These are phyloP conservation scores for Tetramitus jugosus DNA, from an alignment of 208 protist species.

Conservation along the genomic window DNA sequence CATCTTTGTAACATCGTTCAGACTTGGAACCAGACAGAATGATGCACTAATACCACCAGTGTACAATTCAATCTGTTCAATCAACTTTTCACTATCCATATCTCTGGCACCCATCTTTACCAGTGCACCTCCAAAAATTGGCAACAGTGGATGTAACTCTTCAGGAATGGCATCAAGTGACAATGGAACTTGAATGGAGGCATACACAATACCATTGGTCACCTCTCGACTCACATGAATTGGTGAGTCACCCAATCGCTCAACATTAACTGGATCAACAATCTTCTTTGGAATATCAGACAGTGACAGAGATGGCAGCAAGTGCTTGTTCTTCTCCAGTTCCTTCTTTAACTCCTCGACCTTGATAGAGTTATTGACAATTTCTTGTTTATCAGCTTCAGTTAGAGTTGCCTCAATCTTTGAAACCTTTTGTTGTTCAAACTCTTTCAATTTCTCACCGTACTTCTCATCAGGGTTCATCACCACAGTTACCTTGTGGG, in stretches of 20 bases:
- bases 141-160: not conserved
- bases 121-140: not conserved
- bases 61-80: slow-evolving; percentile 10
- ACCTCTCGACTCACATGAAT: not conserved
- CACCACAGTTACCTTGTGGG: not conserved
- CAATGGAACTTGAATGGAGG: not conserved
- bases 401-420: not conserved
- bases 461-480: not conserved
- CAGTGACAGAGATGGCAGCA: not conserved
- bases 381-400: not conserved
- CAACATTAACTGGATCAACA: not conserved
- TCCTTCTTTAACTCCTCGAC: not conserved
- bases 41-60: not conserved
- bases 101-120: not conserved
- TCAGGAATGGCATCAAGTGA: not conserved
- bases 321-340: not conserved
- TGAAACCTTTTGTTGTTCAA: not conserved
- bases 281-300: not conserved
- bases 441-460: not conserved
- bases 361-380: not conserved
- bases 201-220: not conserved
- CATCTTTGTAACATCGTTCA: not conserved
- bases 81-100: not conserved
- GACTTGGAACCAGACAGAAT: not conserved
- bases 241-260: not conserved